These are phyloP conservation scores for Piper longum DNA, from an alignment of 164 flowering plant species.

Conservation along the genomic window DNA sequence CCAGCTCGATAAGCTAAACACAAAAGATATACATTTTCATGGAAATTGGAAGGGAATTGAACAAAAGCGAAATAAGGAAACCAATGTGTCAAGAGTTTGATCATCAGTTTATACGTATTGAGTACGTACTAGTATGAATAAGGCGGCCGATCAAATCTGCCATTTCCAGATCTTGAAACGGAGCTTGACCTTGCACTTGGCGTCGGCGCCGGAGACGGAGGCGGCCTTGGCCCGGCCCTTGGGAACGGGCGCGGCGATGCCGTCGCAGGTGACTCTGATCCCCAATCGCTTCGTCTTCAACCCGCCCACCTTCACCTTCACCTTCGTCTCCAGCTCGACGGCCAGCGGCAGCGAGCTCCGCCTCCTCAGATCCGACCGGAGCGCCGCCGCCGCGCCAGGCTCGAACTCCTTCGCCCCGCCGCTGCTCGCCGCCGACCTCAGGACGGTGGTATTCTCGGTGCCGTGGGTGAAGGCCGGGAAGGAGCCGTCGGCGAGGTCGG, in stretches of 20 bases:
- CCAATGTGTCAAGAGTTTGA: no score
- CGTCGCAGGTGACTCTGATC: slow-evolving; percentile 48
- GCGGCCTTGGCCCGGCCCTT: slow-evolving; percentile 11
- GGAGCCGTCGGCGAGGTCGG: slow-evolving; percentile 18
- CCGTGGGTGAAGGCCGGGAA: slow-evolving; percentile 17
- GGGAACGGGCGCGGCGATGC: slow-evolving; percentile 16
- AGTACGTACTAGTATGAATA: no score
- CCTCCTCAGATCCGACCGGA: slow-evolving; percentile 34
- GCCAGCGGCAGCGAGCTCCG: slow-evolving; percentile 40
- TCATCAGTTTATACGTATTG: no score
- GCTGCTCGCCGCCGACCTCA: slow-evolving; percentile 17
- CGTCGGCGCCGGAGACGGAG: slow-evolving; percentile 7
- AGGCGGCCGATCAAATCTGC: background rate
- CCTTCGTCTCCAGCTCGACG: slow-evolving; percentile 51
- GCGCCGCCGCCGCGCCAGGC: slow-evolving; percentile 4
- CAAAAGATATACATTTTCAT: no score
- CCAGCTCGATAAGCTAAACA: no score
- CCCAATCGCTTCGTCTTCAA: slow-evolving; percentile 39
- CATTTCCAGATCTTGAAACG: slow-evolving; percentile 60
- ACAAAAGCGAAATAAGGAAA: no score
- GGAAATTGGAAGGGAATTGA: no score
- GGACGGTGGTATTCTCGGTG: slow-evolving; percentile 33
- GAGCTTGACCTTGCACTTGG: slow-evolving; percentile 46
- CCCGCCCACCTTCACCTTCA: slow-evolving; percentile 48
- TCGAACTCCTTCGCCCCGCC: slow-evolving; percentile 14